A percentile compares a stretch with the other conserved stretches of the same genome.
phyloP scores from a whole-genome alignment of 140 eudicot species.

The Oenanthe javanica region DNA sequence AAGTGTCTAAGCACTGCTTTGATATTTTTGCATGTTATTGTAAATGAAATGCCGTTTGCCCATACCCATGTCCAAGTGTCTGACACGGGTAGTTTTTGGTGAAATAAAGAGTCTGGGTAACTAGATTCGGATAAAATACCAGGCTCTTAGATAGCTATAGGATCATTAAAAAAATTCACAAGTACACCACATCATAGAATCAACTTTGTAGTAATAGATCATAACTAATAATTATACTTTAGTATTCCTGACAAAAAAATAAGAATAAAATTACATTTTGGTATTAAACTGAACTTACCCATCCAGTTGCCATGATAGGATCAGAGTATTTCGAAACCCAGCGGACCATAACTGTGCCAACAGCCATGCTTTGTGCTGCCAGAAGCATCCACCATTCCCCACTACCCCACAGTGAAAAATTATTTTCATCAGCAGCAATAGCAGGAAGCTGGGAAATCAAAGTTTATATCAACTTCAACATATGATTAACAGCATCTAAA shows the following conservation, averaged over 20 bases:
- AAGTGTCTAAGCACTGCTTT: no score
- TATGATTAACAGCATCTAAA: background rate
- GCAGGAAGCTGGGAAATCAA: constrained; percentile 63
- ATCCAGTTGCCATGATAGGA: constrained; percentile 99
- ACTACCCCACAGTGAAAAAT: constrained; percentile 90
- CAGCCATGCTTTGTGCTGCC: constrained; percentile 99
- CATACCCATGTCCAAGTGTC: background rate
- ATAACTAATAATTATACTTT: background rate
- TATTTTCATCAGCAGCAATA: constrained; percentile 42
- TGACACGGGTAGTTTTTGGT: background rate
- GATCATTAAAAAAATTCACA: background rate
- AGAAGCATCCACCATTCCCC: constrained; percentile 99
- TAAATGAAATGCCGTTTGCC: background rate
- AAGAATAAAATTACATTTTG: background rate
- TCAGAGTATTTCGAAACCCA: constrained; percentile 98
- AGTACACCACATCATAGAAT: background rate
- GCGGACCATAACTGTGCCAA: constrained; percentile 97
- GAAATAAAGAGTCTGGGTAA: background rate
- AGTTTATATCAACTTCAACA: background rate
- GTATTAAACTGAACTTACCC: constrained; percentile 44
- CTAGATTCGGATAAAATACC: background rate
- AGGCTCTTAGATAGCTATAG: background rate
- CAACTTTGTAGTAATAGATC: background rate
- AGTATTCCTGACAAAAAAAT: no score
- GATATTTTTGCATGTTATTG: no score